Percentiles rank a stretch among this genome's conserved stretches.
Conservation (phyloP, 1,139 yeast species). For the Pichia inconspicua region DNA sequence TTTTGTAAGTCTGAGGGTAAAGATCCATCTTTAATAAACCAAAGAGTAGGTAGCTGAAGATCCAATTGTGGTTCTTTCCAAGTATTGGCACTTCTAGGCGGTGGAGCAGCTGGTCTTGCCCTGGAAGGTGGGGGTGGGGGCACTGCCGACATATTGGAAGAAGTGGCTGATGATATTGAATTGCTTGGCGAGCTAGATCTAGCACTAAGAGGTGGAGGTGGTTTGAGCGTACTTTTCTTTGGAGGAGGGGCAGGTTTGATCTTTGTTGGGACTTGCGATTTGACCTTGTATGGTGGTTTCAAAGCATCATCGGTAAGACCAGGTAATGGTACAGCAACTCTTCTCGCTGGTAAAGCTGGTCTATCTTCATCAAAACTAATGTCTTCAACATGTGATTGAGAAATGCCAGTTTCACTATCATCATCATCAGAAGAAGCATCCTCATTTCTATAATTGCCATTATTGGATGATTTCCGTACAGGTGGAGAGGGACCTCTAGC, state of each 20-base stretch:
- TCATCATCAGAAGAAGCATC: too few species aligned
- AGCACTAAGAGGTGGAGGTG: conserved; percentile 10
- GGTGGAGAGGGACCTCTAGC: background rate
- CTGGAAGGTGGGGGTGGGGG: conserved; percentile 17
- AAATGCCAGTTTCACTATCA: background rate
- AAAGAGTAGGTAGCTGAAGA: conserved; percentile 37
- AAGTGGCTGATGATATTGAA: conserved; percentile 3
- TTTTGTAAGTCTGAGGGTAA: conserved; percentile 36
- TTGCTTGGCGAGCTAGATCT: conserved; percentile 11
- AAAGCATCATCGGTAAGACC: conserved; percentile 5
- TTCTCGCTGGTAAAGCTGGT: conserved; percentile 13
- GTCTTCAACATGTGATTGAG: conserved; percentile 1
- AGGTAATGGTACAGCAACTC: conserved; percentile 6
- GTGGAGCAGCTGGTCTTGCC: conserved; percentile 18
- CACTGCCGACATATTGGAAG: conserved; percentile 9
- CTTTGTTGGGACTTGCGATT: conserved; percentile 8
- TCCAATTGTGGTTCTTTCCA: conserved; percentile 33
- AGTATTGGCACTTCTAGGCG: conserved; percentile 10
- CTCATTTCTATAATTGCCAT: background rate
- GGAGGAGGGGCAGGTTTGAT: conserved; percentile 1
- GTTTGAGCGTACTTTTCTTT: background rate
- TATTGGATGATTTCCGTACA: background rate
- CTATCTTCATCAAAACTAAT: conserved; percentile 13
- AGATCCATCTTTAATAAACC: conserved; percentile 34
- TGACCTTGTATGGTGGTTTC: conserved; percentile 4